Evolutionary conservation across 1,284 basidiomycete genomes (phyloP), one percentile per base, ranked within the genome.

Genomic region (Sporisorium reilianum): DNA sequence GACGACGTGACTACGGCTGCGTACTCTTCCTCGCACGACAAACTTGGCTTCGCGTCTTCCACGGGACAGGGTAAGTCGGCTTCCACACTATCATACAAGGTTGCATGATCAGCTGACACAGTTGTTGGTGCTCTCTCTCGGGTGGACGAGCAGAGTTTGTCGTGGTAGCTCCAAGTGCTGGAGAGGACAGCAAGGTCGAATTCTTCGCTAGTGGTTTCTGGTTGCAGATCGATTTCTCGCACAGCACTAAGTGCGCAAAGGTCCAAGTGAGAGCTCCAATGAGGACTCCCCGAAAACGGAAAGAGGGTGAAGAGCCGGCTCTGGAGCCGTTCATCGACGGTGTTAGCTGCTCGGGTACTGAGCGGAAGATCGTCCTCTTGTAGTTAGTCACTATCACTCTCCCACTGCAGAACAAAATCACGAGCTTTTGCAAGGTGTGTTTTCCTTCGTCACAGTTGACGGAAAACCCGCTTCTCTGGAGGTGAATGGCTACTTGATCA

Each of bases 21-120:
- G 5, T 55, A 63, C 32, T 50, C 50, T n/a, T 36, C 55, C 12
- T 62, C 65, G 11, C 34, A 58, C 16, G 23, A 38, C 5, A 48
- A 36, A 3, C 46, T 68, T 0, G 65, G 65, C 5, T 68, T 50
- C 25, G 59, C 65, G 2, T 68, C 65, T 32, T 34, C 65, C 5
- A 55, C 55, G 14, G 65, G 65, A 12, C 50, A 68, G 38, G 65
- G 65, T 68, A 10, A 61, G 65, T 45, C 26, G n/a, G 12, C n/a
- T n/a, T 41, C n/a, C 23, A 18, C 22, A 41, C 10, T 10, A 12
- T 18, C 20, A 5, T 10, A 8, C 11, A 32, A 9, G 18, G 9
- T 22, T 25, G 14, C 16, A 5, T 20, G 8, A 42, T n/a, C 11
- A 4, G 23, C 32, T 46, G 30, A 45, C 26, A 23, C 9, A 18